Evolutionary conservation across 2,329 filamentous ascomycete species (phyloP).

Genomic region (Trematosphaeria pertusa): DNA sequence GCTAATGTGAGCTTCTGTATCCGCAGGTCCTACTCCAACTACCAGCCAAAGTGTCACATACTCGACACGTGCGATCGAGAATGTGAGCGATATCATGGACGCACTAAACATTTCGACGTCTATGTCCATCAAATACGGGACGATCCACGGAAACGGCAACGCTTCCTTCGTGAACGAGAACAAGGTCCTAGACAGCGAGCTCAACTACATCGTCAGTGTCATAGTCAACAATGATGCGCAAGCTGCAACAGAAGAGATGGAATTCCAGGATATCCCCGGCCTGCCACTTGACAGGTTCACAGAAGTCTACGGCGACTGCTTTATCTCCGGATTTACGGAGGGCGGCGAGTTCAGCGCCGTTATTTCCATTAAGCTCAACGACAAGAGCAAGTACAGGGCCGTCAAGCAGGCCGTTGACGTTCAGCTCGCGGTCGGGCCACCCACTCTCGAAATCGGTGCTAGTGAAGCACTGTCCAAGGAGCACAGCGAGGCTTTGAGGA

Average conservation of each 20-base stretch:
- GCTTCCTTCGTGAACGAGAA: slow-evolving; percentile 40
- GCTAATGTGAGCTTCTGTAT: too few relatives aligned
- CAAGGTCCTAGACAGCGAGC: slow-evolving; percentile 38
- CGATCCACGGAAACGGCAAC: slow-evolving; percentile 42
- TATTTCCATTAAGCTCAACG: slow-evolving; percentile 40
- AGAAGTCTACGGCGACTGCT: slow-evolving; percentile 43
- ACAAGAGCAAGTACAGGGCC: slow-evolving; percentile 38
- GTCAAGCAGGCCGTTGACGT: slow-evolving; percentile 44
- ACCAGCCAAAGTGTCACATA: slow-evolving; percentile 42
- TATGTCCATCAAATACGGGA: slow-evolving; percentile 48
- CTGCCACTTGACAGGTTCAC: slow-evolving; percentile 38
- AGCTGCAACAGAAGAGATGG: slow-evolving; percentile 26
- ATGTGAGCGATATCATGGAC: slow-evolving; percentile 49
- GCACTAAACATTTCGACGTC: slow-evolving; percentile 49
- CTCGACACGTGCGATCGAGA: slow-evolving; percentile 40
- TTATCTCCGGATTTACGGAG: slow-evolving; percentile 43
- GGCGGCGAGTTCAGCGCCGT: slow-evolving; percentile 45
- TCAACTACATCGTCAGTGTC: slow-evolving; percentile 40
- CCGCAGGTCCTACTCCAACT: slow-evolving; percentile 22
- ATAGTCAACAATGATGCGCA: slow-evolving; percentile 35
- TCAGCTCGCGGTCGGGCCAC: slow-evolving; percentile 33
- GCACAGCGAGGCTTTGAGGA: slow-evolving; percentile 30
- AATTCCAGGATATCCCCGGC: slow-evolving; percentile 33
- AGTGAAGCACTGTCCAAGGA: slow-evolving; percentile 28
- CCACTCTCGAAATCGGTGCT: slow-evolving; percentile 32